Evolutionary conservation across 2,329 filamentous ascomycete genomes (phyloP), one percentile per base, ranked within the genome.

Genomic region (Drechmeria coniospora): DNA sequence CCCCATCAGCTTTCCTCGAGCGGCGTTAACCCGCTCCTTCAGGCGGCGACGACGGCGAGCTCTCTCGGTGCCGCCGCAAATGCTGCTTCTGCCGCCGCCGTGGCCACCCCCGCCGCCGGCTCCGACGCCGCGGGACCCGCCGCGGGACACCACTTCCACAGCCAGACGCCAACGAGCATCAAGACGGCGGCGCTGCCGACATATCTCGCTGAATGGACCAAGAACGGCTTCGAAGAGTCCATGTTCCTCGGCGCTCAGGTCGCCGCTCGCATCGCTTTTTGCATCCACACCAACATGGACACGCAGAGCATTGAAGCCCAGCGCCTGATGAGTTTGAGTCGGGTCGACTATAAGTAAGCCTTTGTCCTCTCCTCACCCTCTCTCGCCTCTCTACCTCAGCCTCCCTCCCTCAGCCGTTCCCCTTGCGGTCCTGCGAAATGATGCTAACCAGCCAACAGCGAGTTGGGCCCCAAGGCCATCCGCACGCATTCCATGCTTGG

Each of bases 121-220:
- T 63, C 57, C 18, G 52, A 53, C 15, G 46, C 42, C 4, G 51
- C 43, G 26, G 53, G 46, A 1, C 52, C 51, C 11, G 41, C 38
- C 4, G 43, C 50, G 23, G 45, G 50, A 14, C 61, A 65, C 39
- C 67, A 71, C 47, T 69, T 65, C 46, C 68, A 72, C 47, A 64
- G 65, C 41, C 68, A 74, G 57, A 90, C 83, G 6, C 86, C 86
- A 0, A 92, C 79, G 15, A 77, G 70, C 27, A 86, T 93, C 58
- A 87, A 82, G 61, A 62, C 73, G 16, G 72, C 81, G 16, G 69
- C 73, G 38, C 63, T 81, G 39, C 84, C 86, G 1, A 79, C 81
- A 29, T 93, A 94, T 51, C 78, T 93, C 40, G 71, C 78, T 8
- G 86, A 93, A 51, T 94, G 84, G 83, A 83, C 83, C 47, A 86